Percentiles rank a stretch among this genome's conserved stretches.
phyloP scores from a whole-genome alignment of 345 rosid genomes.

The Chamaenerion angustifolium region DNA sequence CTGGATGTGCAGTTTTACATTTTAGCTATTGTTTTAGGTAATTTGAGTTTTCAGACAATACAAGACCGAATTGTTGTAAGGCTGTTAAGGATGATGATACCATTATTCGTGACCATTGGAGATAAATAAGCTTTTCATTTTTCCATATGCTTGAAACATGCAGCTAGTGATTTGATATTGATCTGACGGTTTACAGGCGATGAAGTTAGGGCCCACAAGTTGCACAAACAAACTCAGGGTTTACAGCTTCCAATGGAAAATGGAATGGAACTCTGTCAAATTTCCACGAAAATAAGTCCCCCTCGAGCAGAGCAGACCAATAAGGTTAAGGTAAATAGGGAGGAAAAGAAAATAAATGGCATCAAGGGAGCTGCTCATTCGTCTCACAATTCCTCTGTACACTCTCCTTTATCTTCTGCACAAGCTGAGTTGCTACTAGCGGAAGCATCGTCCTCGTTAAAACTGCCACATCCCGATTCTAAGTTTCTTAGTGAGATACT shows the following conservation, averaged over 20 bases:
- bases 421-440: constrained; percentile 16
- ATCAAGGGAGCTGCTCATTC: constrained; percentile 14
- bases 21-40: too few species aligned
- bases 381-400: constrained; percentile 11
- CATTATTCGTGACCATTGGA: too few species aligned
- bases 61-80: too few species aligned
- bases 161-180: not conserved
- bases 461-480: constrained; percentile 58
- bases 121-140: too few species aligned
- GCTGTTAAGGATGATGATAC: too few species aligned
- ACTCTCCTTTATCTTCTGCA: constrained; percentile 13
- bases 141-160: too few species aligned
- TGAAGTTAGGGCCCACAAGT: constrained; percentile 32
- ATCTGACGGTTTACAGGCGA: constrained; percentile 23
- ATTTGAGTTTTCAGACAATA: too few species aligned
- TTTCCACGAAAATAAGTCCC: constrained; percentile 12
- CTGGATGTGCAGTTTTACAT: too few species aligned
- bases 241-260: constrained; percentile 22
- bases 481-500: not conserved
- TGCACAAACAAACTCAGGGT: constrained; percentile 19
- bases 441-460: constrained; percentile 21
- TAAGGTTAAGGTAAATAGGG: constrained; percentile 18
- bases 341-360: constrained; percentile 36
- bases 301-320: constrained; percentile 14
- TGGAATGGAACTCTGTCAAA: constrained; percentile 27